These are phyloP conservation scores for Mangifera indica DNA, from an alignment of 345 rosid species.

Conservation along the genomic window DNA sequence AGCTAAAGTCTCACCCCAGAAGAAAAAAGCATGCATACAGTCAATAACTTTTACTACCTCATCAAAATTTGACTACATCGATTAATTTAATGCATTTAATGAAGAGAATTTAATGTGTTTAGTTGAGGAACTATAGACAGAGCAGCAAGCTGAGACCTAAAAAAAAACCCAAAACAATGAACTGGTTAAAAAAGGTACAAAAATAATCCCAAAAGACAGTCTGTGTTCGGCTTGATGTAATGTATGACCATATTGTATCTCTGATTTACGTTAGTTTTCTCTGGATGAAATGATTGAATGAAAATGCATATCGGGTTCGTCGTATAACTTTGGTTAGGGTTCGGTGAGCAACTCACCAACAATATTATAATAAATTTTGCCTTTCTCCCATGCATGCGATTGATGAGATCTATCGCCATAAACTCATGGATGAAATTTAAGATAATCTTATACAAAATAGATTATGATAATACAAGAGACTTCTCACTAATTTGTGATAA, in stretches of 20 bases:
- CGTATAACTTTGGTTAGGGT: conserved; percentile 54
- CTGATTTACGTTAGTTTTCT: not conserved
- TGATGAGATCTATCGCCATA: no score
- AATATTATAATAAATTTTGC: conserved; percentile 35
- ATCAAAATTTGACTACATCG: no score
- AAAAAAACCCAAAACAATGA: conserved; percentile 2
- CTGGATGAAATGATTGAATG: not conserved
- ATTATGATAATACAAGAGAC: no score
- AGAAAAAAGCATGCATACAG: not conserved
- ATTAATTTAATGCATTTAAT: conserved; percentile 25
- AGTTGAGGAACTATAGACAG: conserved; percentile 55
- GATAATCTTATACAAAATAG: no score
- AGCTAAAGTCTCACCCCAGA: not conserved
- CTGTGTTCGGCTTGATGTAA: conserved; percentile 1
- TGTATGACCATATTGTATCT: not conserved
- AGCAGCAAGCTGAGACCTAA: conserved; percentile 7
- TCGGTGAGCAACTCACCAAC: conserved; percentile 65
- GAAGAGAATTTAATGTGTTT: conserved; percentile 56
- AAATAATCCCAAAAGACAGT: conserved; percentile 12
- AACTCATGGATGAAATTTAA: no score
- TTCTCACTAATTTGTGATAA: no score
- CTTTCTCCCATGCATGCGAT: not conserved
- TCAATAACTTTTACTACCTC: not conserved
- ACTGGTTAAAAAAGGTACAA: not conserved
- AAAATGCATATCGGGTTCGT: conserved; percentile 27